phyloP scores from a whole-genome alignment of 371 early-diverging fungal species.

The Coemansia sp. region DNA sequence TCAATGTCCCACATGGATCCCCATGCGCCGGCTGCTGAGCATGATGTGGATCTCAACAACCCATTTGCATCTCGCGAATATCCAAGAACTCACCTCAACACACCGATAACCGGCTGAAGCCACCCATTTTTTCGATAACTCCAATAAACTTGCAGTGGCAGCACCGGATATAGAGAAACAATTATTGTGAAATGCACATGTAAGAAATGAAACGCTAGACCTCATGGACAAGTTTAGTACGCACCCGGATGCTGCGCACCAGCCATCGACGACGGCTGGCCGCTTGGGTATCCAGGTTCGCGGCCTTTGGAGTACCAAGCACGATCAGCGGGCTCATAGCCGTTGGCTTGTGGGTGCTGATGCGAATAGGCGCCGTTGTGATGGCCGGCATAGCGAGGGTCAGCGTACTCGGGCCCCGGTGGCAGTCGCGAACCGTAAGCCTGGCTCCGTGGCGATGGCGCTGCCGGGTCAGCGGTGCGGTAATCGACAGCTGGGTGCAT shows the following conservation, averaged over 20 bases:
- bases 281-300: slow-evolving; percentile 7
- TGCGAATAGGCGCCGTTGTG: not conserved
- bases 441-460: not conserved
- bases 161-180: no score
- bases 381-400: not conserved
- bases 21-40: not conserved
- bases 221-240: not conserved
- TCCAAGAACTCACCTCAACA: slow-evolving; percentile 33
- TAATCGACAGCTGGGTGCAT: not conserved
- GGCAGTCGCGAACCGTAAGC: not conserved
- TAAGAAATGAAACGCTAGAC: not conserved
- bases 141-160: no score
- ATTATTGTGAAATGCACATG: no score
- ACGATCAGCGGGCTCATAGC: slow-evolving; percentile 1
- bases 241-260: not conserved
- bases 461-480: not conserved
- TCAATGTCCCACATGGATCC: not conserved
- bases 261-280: slow-evolving; percentile 4
- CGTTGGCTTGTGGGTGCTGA: not conserved
- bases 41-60: not conserved
- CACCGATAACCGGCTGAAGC: slow-evolving; percentile 32
- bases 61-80: slow-evolving; percentile 5
- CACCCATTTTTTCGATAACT: no score
- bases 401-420: slow-evolving; percentile 1
- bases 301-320: slow-evolving; percentile 6